Conservation (phyloP, 768 basidiomycete genomes). For the Chalciporus piperatus region DNA sequence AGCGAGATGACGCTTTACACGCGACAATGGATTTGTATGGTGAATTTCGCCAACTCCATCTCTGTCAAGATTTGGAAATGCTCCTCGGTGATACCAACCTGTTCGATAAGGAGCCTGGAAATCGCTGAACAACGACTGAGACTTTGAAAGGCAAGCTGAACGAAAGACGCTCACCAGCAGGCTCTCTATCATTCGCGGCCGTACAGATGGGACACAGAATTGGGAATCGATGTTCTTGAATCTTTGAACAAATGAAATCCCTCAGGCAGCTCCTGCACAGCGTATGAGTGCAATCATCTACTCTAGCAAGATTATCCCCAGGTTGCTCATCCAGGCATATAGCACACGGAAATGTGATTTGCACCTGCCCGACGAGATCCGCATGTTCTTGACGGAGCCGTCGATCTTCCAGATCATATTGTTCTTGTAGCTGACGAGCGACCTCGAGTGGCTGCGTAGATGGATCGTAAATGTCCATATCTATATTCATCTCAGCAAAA, state of each 20-base stretch:
- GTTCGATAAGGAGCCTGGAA: conserved; percentile 37
- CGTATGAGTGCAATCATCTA: conserved; percentile 46
- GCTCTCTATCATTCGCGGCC: conserved; percentile 23
- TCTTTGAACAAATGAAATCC: conserved; percentile 40
- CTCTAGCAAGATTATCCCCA: conserved; percentile 39
- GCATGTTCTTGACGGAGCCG: conserved; percentile 35
- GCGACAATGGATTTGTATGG: conserved; percentile 47
- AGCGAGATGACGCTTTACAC: conserved; percentile 36
- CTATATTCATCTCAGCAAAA: neutral
- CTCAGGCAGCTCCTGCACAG: conserved; percentile 56
- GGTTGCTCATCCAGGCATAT: conserved; percentile 54
- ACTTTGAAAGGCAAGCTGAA: neutral
- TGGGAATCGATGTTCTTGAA: conserved; percentile 54
- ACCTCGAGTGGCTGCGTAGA: conserved; percentile 1
- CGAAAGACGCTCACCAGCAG: conserved; percentile 31
- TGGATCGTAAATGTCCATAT: neutral
- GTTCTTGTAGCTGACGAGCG: conserved; percentile 7
- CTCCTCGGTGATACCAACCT: conserved; percentile 44
- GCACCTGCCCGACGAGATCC: conserved; percentile 28
- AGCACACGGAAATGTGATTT: conserved; percentile 47
- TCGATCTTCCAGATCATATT: conserved; percentile 41
- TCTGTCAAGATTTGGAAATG: conserved; percentile 43
- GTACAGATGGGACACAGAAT: conserved; percentile 61
- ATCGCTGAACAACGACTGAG: conserved; percentile 32
- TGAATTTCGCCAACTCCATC: conserved; percentile 45